Percentiles rank a stretch among this genome's conserved stretches.
Evolutionary conservation across 495 filamentous ascomycete species (phyloP).

Genomic region (Talaromyces liani): DNA sequence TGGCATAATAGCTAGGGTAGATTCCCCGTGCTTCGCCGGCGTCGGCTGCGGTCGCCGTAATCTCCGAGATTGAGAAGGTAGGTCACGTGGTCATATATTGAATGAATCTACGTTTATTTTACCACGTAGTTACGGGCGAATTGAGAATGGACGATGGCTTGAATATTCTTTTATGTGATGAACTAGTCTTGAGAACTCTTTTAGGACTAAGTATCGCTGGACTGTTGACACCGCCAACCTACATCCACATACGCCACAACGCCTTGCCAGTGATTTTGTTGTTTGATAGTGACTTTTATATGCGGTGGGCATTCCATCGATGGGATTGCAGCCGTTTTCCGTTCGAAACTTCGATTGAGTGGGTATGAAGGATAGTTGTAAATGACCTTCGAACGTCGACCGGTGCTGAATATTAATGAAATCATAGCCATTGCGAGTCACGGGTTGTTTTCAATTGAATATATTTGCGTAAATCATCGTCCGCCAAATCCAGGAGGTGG

Average conservation of each 20-base stretch:
- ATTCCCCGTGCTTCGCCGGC: slow-evolving; percentile 1
- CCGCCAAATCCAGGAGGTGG: slow-evolving; percentile 72
- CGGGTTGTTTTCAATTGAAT: not conserved
- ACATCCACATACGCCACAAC: slow-evolving; percentile 44
- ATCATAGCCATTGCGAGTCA: not conserved
- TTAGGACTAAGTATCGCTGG: not conserved
- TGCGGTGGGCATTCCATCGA: not conserved
- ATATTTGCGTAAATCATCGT: slow-evolving; percentile 38
- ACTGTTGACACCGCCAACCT: not conserved
- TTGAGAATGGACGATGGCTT: not conserved
- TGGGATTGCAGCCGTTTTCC: too few relatives aligned
- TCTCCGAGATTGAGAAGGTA: slow-evolving; percentile 1
- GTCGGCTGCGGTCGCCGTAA: slow-evolving; percentile 7
- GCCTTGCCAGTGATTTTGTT: slow-evolving; percentile 27
- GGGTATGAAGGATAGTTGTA: not conserved
- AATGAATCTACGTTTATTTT: not conserved
- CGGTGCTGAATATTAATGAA: not conserved
- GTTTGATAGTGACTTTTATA: not conserved
- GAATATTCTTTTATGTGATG: not conserved
- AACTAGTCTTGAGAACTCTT: not conserved
- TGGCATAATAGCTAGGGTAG: too few relatives aligned
- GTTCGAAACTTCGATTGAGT: too few relatives aligned
- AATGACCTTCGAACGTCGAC: not conserved
- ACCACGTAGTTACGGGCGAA: not conserved
- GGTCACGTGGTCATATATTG: slow-evolving; percentile 26